Conservation (phyloP, 2,329 filamentous ascomycete species). For the Clarireedia monteithiana region DNA sequence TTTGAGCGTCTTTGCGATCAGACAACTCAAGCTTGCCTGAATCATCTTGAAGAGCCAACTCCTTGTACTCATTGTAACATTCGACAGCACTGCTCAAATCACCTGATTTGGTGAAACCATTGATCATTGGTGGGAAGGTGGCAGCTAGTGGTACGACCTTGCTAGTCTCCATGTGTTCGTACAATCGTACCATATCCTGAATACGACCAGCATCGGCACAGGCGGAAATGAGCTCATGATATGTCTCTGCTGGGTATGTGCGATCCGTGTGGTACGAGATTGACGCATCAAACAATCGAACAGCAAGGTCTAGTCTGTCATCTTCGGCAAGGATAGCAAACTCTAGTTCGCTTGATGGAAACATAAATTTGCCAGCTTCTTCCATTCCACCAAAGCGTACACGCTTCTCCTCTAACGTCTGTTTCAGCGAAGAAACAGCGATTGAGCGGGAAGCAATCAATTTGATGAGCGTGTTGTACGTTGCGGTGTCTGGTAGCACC, state of each 20-base stretch:
- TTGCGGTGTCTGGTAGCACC: conserved; percentile 73
- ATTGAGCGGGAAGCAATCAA: conserved; percentile 74
- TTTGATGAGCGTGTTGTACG: conserved; percentile 81
- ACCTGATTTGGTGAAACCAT: conserved; percentile 75
- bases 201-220: conserved; percentile 77
- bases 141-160: conserved; percentile 68
- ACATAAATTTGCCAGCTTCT: conserved; percentile 76
- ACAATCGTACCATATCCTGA: conserved; percentile 83
- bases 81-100: conserved; percentile 85
- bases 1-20: conserved; percentile 68
- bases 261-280: conserved; percentile 47
- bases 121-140: conserved; percentile 89
- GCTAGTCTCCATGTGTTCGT: conserved; percentile 81
- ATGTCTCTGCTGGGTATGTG: conserved; percentile 72
- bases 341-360: conserved; percentile 81
- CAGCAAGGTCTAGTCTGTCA: conserved; percentile 74
- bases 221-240: conserved; percentile 76
- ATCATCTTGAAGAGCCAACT: conserved; percentile 78
- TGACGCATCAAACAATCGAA: conserved; percentile 79
- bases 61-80: conserved; percentile 91
- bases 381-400: conserved; percentile 78
- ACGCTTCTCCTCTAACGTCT: conserved; percentile 72
- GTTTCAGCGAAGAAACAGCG: conserved; percentile 67
- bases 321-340: conserved; percentile 81
- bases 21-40: conserved; percentile 60